Base-by-base conservation (phyloP, 768 basidiomycete species). In the Dentipellis fragilis region DNA sequence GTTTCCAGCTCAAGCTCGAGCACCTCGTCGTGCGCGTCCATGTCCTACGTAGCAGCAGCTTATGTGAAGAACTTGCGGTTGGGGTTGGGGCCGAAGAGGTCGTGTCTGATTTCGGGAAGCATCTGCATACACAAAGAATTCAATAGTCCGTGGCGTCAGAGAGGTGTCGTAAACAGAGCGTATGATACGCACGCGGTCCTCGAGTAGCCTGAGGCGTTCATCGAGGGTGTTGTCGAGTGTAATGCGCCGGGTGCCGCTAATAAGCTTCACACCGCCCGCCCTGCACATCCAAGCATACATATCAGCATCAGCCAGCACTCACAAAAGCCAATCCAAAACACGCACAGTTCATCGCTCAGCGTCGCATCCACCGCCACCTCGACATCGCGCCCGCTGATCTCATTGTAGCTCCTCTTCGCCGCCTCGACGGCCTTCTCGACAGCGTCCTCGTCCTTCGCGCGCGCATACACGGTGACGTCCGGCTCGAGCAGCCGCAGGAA, bases 141-240 rank as follows among this genome's bases (percentile, higher is more conserved):
- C 7, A 16, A 52, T 10, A 12, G n/a, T 23, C 4, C 4, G 4
- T 21, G 19, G 5, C 5, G 7, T 49, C 11, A 51, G n/a, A 3
- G 45, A 35, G 6, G n/a, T 19, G n/a, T 29, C 29, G 12, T 8
- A 2, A 2, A 9, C 48, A 22, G 22, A 16, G 23, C 4, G 23
- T 10, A 35, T 2, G 22, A 8, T 10, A 71, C 84, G 59, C 59
- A 91, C 93, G 72, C 87, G 79, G 66, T 96, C 91, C 71, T 97
- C 93, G 40, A 99, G 73, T 61, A 98, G 69, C 60, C 84, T 78
- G 65, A 99, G 71, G 49, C 95, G 80, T 69, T 97, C 93, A 63
- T 95, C 94, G 51, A 99, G 75, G 2, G 94, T 93, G 67, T 99
- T 98, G 71, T 98, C 89, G 21, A 99, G 78, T 19, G 83, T 87